A percentile compares a stretch with the other conserved stretches of the same genome.
phyloP scores from a whole-genome alignment of 139 green algal genomes.

The Coelastrella sp. region DNA sequence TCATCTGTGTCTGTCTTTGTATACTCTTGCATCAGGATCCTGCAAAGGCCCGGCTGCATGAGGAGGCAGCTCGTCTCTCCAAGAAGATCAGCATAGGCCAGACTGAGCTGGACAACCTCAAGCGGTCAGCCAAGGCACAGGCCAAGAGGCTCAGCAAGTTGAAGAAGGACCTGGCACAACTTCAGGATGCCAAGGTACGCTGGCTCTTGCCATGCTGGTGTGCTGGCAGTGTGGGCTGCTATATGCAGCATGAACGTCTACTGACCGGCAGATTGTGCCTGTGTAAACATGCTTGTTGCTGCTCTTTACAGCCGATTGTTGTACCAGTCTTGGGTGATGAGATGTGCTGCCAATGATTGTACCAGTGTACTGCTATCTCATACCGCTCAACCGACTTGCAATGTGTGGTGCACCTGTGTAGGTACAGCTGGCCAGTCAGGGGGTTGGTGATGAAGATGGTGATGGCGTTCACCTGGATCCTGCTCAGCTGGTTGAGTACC shows the following conservation, averaged over 20 bases:
- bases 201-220: neutral
- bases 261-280: no score
- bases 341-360: no score
- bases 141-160: slow-evolving; percentile 51
- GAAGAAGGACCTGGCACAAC: slow-evolving; percentile 58
- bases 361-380: no score
- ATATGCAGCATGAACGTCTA: no score
- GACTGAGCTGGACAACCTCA: slow-evolving; percentile 60
- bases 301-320: no score
- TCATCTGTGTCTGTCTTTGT: no score
- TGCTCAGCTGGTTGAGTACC: slow-evolving; percentile 61
- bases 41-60: slow-evolving; percentile 55
- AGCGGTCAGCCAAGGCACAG: slow-evolving; percentile 51
- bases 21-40: slow-evolving; percentile 50
- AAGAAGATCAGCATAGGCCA: slow-evolving; percentile 59
- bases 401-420: neutral
- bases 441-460: slow-evolving; percentile 25
- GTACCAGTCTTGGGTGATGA: no score
- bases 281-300: no score
- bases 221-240: no score
- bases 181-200: slow-evolving; percentile 47
- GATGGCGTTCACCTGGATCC: slow-evolving; percentile 46
- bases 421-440: slow-evolving; percentile 25
- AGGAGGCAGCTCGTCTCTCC: slow-evolving; percentile 66
- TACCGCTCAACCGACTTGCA: neutral